Conservation (phyloP, 2,329 filamentous ascomycete species). For the Diaporthe capsici region DNA sequence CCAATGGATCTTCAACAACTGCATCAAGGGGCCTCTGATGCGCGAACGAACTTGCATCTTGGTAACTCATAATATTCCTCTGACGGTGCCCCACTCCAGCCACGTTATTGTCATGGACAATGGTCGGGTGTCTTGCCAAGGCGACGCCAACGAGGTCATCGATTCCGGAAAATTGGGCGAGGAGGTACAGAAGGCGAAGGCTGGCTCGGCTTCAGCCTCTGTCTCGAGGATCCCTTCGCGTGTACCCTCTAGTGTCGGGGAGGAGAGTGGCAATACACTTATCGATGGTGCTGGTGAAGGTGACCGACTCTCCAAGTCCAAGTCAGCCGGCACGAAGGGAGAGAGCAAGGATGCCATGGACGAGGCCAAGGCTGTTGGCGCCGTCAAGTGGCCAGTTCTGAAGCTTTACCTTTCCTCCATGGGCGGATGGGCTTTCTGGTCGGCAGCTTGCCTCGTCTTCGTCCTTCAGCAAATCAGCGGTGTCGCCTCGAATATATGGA, state of each 20-base stretch:
- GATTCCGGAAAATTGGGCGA: slow-evolving; percentile 91
- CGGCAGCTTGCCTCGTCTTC: slow-evolving; percentile 81
- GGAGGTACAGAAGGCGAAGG: slow-evolving; percentile 80
- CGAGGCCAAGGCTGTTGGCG: slow-evolving; percentile 86
- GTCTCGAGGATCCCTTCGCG: slow-evolving; percentile 83
- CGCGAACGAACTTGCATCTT: slow-evolving; percentile 89
- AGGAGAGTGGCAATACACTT: slow-evolving; percentile 70
- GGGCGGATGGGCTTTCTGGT: slow-evolving; percentile 98
- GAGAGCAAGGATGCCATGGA: slow-evolving; percentile 70
- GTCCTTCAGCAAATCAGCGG: slow-evolving; percentile 85
- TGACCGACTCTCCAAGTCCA: slow-evolving; percentile 60
- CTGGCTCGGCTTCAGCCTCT: slow-evolving; percentile 78
- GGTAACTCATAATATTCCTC: slow-evolving; percentile 94
- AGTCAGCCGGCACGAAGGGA: slow-evolving; percentile 61
- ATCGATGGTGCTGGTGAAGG: slow-evolving; percentile 65
- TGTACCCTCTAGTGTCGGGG: slow-evolving; percentile 81
- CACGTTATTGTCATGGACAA: slow-evolving; percentile 91
- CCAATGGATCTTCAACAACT: slow-evolving; percentile 97
- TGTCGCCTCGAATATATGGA: slow-evolving; percentile 94
- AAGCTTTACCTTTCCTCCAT: slow-evolving; percentile 88
- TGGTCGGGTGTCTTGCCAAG: slow-evolving; percentile 82
- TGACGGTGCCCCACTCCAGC: slow-evolving; percentile 85
- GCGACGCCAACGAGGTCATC: slow-evolving; percentile 83
- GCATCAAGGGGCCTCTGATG: slow-evolving; percentile 92
- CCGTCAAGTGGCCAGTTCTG: slow-evolving; percentile 90